Conservation (phyloP, 2,329 filamentous ascomycete genomes). For the Penicillium sp. region DNA sequence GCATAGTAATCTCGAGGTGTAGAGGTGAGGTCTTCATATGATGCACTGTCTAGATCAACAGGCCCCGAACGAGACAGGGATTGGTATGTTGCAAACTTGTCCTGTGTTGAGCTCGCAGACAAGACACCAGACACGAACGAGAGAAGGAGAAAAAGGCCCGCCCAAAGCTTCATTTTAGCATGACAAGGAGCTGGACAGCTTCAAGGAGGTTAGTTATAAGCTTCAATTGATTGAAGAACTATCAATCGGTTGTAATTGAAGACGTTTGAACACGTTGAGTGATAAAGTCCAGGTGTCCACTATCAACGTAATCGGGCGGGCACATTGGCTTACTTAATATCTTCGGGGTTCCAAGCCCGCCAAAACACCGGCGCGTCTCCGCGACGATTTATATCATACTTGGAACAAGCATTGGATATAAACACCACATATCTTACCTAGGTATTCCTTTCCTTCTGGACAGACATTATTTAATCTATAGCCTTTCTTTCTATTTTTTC, state of each 20-base stretch:
- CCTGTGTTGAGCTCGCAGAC: conserved; percentile 55
- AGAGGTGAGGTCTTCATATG: conserved; percentile 72
- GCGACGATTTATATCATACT: neutral
- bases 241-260: conserved; percentile 6
- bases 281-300: conserved; percentile 10
- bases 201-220: neutral
- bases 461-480: neutral
- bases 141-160: conserved; percentile 39
- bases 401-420: neutral
- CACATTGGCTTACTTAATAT: conserved; percentile 6
- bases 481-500: neutral
- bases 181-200: conserved; percentile 9
- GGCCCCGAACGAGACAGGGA: conserved; percentile 65
- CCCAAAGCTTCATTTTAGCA: conserved; percentile 34
- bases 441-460: neutral
- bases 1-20: conserved; percentile 79
- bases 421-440: neutral
- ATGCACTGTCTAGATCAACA: conserved; percentile 72
- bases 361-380: conserved; percentile 8
- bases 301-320: conserved; percentile 6
- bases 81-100: conserved; percentile 71
- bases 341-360: neutral
- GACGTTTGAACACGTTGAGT: conserved; percentile 4
- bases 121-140: conserved; percentile 28
- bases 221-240: neutral